A percentile compares a stretch with the other conserved stretches of the same genome.
Evolutionary conservation across 352 stramenopile genomes (phyloP).

Genomic region (Pythium aquatile): DNA sequence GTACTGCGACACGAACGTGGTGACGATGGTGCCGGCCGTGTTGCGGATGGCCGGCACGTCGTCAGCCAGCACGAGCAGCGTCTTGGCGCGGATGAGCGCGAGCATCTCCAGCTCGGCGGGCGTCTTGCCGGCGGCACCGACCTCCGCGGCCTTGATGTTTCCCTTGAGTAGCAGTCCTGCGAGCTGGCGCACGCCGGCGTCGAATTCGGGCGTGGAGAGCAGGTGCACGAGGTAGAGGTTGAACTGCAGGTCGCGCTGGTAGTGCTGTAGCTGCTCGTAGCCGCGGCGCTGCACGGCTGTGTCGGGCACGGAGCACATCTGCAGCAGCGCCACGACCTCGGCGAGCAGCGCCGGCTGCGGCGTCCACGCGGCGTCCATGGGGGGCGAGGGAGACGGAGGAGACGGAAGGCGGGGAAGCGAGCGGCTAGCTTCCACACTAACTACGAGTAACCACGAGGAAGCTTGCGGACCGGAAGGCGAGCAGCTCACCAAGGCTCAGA

Average conservation of each 20-base stretch:
- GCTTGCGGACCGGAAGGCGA: conserved; percentile 24
- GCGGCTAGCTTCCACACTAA: not conserved
- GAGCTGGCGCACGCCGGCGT: conserved; percentile 72
- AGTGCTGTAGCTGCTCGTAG: conserved; percentile 83
- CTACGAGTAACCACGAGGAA: not conserved
- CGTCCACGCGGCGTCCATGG: conserved; percentile 64
- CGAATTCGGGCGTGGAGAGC: conserved; percentile 57
- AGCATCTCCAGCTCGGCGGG: conserved; percentile 72
- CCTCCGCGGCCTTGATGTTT: conserved; percentile 82
- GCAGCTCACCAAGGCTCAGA: conserved; percentile 19
- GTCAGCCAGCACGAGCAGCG: conserved; percentile 65
- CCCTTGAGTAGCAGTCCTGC: conserved; percentile 83
- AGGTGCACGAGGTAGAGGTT: conserved; percentile 87
- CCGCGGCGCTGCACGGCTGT: conserved; percentile 82
- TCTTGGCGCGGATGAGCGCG: conserved; percentile 77
- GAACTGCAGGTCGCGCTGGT: conserved; percentile 89
- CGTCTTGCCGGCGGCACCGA: conserved; percentile 37
- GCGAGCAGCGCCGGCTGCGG: conserved; percentile 70
- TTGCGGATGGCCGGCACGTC: conserved; percentile 69
- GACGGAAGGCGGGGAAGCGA: not conserved
- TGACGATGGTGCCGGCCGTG: conserved; percentile 74
- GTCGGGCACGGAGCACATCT: conserved; percentile 83
- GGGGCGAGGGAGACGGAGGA: conserved; percentile 1
- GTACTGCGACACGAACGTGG: conserved; percentile 86
- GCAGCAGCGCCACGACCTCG: conserved; percentile 75